Evolutionary conservation across 1,284 basidiomycete species (phyloP).

Genomic region (Cryptococcus amylolentus): DNA sequence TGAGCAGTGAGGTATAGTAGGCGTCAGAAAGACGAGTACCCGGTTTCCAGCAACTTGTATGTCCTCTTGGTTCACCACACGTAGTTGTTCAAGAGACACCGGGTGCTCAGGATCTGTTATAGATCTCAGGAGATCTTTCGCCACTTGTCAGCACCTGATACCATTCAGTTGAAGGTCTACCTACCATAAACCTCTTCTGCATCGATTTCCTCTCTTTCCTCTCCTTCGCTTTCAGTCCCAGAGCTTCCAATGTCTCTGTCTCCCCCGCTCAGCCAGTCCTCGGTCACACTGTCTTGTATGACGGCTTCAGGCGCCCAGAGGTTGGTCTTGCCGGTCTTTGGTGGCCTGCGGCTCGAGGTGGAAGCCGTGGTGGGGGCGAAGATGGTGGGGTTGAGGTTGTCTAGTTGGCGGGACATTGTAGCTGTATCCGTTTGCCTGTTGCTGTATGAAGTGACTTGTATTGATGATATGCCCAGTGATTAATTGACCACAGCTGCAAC

Average conservation of each 20-base stretch:
- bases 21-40: conserved; percentile 85
- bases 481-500: too few species aligned
- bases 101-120: conserved; percentile 98
- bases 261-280: not conserved
- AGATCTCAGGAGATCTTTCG: conserved; percentile 77
- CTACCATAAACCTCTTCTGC: conserved; percentile 58
- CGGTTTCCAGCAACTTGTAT: conserved; percentile 70
- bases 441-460: too few species aligned
- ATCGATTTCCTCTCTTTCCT: conserved; percentile 57
- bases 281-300: conserved; percentile 45
- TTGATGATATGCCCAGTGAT: too few species aligned
- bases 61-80: conserved; percentile 88
- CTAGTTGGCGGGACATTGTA: conserved; percentile 38
- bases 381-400: conserved; percentile 46
- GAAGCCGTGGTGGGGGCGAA: conserved; percentile 28
- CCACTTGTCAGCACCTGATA: not conserved
- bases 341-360: conserved; percentile 7
- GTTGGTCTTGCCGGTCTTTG: conserved; percentile 21
- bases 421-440: too few species aligned
- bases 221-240: conserved; percentile 1
- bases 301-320: conserved; percentile 19
- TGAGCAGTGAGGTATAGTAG: conserved; percentile 96
- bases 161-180: conserved; percentile 22
- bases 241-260: not conserved
- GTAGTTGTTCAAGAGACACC: conserved; percentile 88